Conservation (phyloP, 2,329 filamentous ascomycete genomes). For the Fusarium stilboides region DNA sequence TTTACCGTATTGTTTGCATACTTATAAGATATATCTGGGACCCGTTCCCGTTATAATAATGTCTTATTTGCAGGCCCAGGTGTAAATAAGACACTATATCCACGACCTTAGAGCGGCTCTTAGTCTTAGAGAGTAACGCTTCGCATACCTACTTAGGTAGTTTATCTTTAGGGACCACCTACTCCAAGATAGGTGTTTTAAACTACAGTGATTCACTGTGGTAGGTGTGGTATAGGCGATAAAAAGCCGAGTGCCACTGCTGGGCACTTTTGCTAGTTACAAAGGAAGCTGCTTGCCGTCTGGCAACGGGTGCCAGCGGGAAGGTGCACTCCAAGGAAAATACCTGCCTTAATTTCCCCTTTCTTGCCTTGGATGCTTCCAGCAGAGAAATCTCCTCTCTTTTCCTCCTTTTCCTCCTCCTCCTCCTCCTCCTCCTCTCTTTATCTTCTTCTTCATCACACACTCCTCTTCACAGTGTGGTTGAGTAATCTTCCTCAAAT, state of each 20-base stretch:
- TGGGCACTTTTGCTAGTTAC: not conserved
- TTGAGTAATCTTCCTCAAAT: conserved; percentile 18
- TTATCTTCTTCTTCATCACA: not conserved
- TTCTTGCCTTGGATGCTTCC: not conserved
- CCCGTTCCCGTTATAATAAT: too few species aligned
- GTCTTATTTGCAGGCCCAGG: too few species aligned
- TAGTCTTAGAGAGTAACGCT: too few species aligned
- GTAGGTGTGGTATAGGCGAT: not conserved
- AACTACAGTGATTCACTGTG: conserved; percentile 14
- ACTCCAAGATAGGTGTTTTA: too few species aligned
- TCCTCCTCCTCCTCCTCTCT: not conserved
- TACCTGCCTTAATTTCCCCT: conserved; percentile 2
- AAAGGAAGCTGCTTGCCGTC: conserved; percentile 14
- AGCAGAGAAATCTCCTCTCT: not conserved
- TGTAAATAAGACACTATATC: too few species aligned
- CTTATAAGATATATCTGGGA: too few species aligned
- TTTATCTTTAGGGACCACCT: too few species aligned
- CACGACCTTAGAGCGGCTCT: too few species aligned
- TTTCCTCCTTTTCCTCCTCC: not conserved
- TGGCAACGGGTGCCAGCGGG: conserved; percentile 14
- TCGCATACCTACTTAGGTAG: too few species aligned
- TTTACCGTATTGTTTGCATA: too few species aligned
- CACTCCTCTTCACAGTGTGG: not conserved
- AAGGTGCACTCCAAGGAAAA: conserved; percentile 9
- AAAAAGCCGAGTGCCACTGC: conserved; percentile 2